phyloP scores from a whole-genome alignment of 1,139 yeast genomes.

The Yamadazyma buinensis region DNA sequence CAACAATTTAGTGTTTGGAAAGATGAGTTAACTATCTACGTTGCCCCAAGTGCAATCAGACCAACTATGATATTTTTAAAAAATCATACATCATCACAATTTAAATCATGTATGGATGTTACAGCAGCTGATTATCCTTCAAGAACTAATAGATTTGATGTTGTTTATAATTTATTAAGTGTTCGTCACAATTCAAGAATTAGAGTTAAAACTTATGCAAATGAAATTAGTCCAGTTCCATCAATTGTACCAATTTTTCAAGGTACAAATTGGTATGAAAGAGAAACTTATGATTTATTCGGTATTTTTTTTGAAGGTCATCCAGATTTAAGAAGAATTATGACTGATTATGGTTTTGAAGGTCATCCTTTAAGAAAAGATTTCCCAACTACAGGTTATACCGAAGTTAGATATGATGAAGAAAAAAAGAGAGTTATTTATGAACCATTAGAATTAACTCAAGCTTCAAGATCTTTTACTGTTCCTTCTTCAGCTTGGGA shows the following conservation, averaged over 20 bases:
- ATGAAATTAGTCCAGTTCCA: conserved; percentile 80
- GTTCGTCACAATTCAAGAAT: conserved; percentile 84
- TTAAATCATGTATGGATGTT: conserved; percentile 72
- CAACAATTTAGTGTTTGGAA: conserved; percentile 90
- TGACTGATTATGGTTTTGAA: conserved; percentile 91
- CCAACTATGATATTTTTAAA: conserved; percentile 69
- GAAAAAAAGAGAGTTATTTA: conserved; percentile 87
- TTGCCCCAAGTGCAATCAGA: conserved; percentile 71
- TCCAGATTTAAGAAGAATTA: conserved; percentile 84
- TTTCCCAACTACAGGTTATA: conserved; percentile 89
- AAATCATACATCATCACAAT: conserved; percentile 79
- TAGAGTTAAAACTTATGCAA: conserved; percentile 85
- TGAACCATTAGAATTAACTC: conserved; percentile 87
- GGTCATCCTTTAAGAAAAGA: conserved; percentile 92
- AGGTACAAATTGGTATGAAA: conserved; percentile 89
- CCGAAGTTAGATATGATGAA: conserved; percentile 86
- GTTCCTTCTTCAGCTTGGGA: conserved; percentile 92
- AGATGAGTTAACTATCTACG: conserved; percentile 75
- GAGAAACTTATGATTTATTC: conserved; percentile 83
- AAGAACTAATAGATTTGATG: conserved; percentile 81
- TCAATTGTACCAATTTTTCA: conserved; percentile 65
- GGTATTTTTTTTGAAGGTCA: conserved; percentile 87
- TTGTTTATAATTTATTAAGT: conserved; percentile 77
- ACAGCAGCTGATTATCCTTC: conserved; percentile 89
- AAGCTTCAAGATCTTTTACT: conserved; percentile 87